Percentiles rank a stretch among this genome's conserved stretches.
Evolutionary conservation across 176 grass and related monocot species (phyloP).

Genomic region (Elaeis guineensis): DNA sequence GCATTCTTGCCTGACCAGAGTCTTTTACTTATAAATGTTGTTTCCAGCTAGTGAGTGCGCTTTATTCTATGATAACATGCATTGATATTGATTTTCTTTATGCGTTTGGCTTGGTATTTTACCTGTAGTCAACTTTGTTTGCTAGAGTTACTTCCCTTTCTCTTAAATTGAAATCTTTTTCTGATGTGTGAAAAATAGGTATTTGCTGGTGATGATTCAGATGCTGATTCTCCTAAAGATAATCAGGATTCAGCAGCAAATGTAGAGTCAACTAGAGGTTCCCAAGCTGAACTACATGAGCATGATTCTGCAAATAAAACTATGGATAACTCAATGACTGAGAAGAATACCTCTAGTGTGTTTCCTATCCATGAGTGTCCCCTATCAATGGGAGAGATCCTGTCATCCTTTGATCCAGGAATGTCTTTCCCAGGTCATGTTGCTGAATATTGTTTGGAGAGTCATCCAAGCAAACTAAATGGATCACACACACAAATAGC

Average conservation of each 20-base stretch:
- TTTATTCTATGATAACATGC: neutral
- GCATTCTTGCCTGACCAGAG: too few species aligned
- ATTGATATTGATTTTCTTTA: neutral
- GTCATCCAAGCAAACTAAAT: constrained; percentile 49
- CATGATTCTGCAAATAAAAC: constrained; percentile 26
- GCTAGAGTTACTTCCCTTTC: neutral
- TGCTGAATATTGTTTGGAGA: constrained; percentile 58
- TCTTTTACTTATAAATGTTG: too few species aligned
- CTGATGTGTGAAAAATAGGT: constrained; percentile 38
- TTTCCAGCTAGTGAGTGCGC: too few species aligned
- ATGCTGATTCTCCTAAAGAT: constrained; percentile 33
- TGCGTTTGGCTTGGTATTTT: neutral
- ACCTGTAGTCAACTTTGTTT: neutral
- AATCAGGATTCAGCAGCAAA: constrained; percentile 41
- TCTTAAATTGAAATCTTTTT: neutral
- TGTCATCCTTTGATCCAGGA: constrained; percentile 85
- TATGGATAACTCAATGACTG: constrained; percentile 32
- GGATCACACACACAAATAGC: constrained; percentile 56
- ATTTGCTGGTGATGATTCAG: constrained; percentile 51
- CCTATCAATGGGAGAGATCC: constrained; percentile 93
- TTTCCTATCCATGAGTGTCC: constrained; percentile 40
- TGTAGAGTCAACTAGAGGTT: constrained; percentile 30
- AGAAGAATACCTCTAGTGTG: constrained; percentile 33
- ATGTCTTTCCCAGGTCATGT: constrained; percentile 50
- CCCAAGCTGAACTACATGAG: constrained; percentile 25